Evolutionary conservation across 495 filamentous ascomycete species (phyloP).

Genomic region (Bathelium albidoporum): DNA sequence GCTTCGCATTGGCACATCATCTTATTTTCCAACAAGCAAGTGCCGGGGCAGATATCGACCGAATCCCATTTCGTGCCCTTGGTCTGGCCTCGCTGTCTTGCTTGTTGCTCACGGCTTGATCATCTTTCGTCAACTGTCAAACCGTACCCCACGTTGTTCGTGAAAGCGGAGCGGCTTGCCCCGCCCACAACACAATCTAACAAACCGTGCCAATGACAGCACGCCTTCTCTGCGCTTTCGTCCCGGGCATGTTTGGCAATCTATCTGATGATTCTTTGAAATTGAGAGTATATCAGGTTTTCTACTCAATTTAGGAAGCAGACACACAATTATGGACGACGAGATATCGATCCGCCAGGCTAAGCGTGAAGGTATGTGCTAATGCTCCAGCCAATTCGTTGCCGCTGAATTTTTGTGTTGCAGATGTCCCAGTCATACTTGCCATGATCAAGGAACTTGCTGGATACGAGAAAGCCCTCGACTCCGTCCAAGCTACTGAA

Average conservation of each 20-base stretch:
- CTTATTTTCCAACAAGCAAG: no score
- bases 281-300: background rate
- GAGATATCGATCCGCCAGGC: slow-evolving; percentile 5
- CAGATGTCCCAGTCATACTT: slow-evolving; percentile 77
- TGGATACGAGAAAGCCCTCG: slow-evolving; percentile 67
- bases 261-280: background rate
- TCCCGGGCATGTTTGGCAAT: background rate
- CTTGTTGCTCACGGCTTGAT: no score
- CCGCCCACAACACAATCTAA: background rate
- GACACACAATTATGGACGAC: background rate
- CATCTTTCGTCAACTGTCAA: no score
- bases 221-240: background rate
- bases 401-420: background rate
- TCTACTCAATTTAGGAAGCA: background rate
- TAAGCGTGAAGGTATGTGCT: slow-evolving; percentile 19
- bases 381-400: background rate
- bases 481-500: slow-evolving; percentile 70
- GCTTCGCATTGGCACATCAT: no score
- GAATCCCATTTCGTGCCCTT: no score
- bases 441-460: slow-evolving; percentile 79
- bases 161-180: background rate
- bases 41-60: no score
- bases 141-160: no score
- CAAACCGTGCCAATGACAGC: background rate
- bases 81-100: no score